A percentile compares a stretch with the other conserved stretches of the same genome.
phyloP scores from a whole-genome alignment of 768 basidiomycete species.

The Lactifluus echinatus region DNA sequence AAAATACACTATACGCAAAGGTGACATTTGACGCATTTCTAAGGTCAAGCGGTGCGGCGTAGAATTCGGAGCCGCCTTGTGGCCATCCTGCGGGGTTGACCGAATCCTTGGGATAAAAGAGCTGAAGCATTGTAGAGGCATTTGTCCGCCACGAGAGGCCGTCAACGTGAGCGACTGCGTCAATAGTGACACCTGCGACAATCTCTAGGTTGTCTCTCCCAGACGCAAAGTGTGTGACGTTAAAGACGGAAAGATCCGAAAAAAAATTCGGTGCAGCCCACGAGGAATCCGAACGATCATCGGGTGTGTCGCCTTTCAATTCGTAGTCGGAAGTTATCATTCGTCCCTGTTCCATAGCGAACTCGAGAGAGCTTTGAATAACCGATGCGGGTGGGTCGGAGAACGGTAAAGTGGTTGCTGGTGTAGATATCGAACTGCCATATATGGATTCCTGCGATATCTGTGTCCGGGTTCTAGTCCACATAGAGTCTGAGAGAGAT shows the following conservation, averaged over 20 bases:
- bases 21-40: conserved; percentile 43
- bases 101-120: conserved; percentile 60
- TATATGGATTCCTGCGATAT: background rate
- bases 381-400: background rate
- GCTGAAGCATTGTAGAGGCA: conserved; percentile 41
- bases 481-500: background rate
- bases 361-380: background rate
- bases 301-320: background rate
- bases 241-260: conserved; percentile 12
- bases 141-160: conserved; percentile 20
- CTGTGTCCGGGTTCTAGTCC: background rate
- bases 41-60: conserved; percentile 41
- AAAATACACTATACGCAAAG: conserved; percentile 66
- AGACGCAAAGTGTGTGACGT: conserved; percentile 13
- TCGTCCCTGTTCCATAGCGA: background rate
- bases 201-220: conserved; percentile 13
- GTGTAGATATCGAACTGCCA: background rate
- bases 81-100: conserved; percentile 53
- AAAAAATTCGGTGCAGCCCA: conserved; percentile 10
- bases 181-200: conserved; percentile 12
- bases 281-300: background rate
- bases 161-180: background rate
- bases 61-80: conserved; percentile 68
- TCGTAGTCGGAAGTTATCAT: background rate
- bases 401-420: background rate